Evolutionary conservation across 306 rosid species (phyloP), one percentile per base, ranked within the genome.

Genomic region (Dalbergia oliveri): DNA sequence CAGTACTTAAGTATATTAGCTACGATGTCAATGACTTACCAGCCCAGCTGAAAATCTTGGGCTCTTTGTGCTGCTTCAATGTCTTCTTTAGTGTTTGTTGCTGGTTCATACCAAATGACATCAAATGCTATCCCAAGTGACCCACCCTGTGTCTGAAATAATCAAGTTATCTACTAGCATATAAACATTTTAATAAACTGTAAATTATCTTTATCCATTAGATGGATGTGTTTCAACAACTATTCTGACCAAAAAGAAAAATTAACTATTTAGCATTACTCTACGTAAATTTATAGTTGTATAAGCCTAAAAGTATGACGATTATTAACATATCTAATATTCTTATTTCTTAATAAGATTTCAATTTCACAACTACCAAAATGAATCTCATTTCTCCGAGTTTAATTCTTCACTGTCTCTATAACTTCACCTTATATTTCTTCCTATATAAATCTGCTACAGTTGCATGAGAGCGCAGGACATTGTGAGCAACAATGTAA

Each of bases 11-110:
- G 31, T 26, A 26, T 35, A 9, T 37, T 21, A 45, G 41, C 23
- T 53, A 73, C 26, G n/a, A 14, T 62, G 82, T 37, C 26, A 51
- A 54, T 41, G 61, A 85, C 72, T 78, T 82, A 96, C 99, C 99
- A 96, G 75, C 99, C 98, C 19, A 96, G 89, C 87, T 93, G 98
- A 91, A 96, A 96, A 79, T 96, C 99, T 75, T 90, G 97, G 47
- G 98, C 99, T 87, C 96, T 85, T 62, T 93, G 81, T 43, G 99
- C 69, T 31, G 98, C 99, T 57, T 87, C 87, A 76, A 89, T 88
- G 79, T 93, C 92, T 41, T 86, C 82, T 64, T 85, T 72, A 34
- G 91, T 79, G 85, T 93, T 93, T 76, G n/a, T 75, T 73, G 13
- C 86, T 23, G 99, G 90, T 73, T 77, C 90, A 68, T 39, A 96